Evolutionary conservation across 2,329 filamentous ascomycete genomes (phyloP).

Genomic region (Curvularia spicifera): DNA sequence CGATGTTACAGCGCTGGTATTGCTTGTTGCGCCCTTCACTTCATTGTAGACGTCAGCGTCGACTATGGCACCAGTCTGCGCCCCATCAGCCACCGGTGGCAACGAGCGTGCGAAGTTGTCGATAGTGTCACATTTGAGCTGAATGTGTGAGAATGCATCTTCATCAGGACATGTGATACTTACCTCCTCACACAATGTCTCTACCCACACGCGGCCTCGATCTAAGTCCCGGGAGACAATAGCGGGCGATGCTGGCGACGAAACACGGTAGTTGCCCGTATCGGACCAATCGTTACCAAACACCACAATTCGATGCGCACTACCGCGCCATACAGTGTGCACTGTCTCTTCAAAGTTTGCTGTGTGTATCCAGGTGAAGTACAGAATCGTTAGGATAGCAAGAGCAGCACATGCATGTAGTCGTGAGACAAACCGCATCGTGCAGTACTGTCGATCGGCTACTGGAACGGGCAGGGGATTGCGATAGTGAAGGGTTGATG

Average conservation of each 20-base stretch:
- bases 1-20: conserved; percentile 24
- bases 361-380: conserved; percentile 41
- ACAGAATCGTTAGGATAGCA: conserved; percentile 38
- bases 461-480: not conserved
- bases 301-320: conserved; percentile 44
- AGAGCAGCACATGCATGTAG: conserved; percentile 37
- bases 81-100: conserved; percentile 24
- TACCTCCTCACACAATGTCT: conserved; percentile 48
- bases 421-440: conserved; percentile 44
- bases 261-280: conserved; percentile 44
- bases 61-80: conserved; percentile 39
- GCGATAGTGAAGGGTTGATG: conserved; percentile 1
- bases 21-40: conserved; percentile 25
- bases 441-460: not conserved
- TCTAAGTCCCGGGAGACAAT: conserved; percentile 36
- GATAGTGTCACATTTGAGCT: conserved; percentile 47
- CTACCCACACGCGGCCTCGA: conserved; percentile 45
- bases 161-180: conserved; percentile 24
- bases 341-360: conserved; percentile 35
- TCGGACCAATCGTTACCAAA: conserved; percentile 52
- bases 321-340: conserved; percentile 38
- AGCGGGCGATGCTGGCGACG: conserved; percentile 33
- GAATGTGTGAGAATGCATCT: conserved; percentile 22
- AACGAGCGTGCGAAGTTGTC: conserved; percentile 49
- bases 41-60: conserved; percentile 42